Conservation (phyloP, 345 rosid species). For the Linum usitatissimum region DNA sequence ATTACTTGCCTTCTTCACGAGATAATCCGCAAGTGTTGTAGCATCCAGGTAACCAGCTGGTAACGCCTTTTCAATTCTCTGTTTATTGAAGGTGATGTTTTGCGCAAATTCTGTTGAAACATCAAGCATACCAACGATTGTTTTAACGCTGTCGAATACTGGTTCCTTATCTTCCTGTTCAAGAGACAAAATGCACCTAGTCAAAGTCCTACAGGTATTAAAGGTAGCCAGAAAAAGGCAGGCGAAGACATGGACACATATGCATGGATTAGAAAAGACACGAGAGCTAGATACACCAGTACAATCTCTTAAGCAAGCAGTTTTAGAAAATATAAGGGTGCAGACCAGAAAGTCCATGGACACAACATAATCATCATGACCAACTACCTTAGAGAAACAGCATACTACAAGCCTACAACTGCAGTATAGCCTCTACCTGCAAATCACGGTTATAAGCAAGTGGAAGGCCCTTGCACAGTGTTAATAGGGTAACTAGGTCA, state of each 20-base stretch:
- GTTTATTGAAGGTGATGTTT: constrained; percentile 60
- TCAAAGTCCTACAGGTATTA: neutral
- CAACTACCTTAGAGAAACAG: constrained; percentile 1
- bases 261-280: neutral
- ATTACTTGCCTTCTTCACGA: constrained; percentile 69
- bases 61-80: constrained; percentile 57
- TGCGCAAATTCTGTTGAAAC: constrained; percentile 87
- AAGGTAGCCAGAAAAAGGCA: neutral
- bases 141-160: constrained; percentile 74
- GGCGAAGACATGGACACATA: neutral
- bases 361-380: neutral
- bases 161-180: constrained; percentile 97
- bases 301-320: neutral
- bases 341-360: neutral
- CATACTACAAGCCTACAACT: neutral
- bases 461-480: constrained; percentile 95
- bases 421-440: constrained; percentile 35
- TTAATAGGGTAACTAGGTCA: constrained; percentile 67
- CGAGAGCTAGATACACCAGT: neutral
- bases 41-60: constrained; percentile 95
- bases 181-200: constrained; percentile 7
- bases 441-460: constrained; percentile 92
- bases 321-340: neutral
- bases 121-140: constrained; percentile 79
- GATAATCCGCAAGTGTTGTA: constrained; percentile 92